Percentiles rank a stretch among this genome's conserved stretches.
Conservation (phyloP, 192 early-diverging fungal genomes). For the Coemansia sp. region DNA sequence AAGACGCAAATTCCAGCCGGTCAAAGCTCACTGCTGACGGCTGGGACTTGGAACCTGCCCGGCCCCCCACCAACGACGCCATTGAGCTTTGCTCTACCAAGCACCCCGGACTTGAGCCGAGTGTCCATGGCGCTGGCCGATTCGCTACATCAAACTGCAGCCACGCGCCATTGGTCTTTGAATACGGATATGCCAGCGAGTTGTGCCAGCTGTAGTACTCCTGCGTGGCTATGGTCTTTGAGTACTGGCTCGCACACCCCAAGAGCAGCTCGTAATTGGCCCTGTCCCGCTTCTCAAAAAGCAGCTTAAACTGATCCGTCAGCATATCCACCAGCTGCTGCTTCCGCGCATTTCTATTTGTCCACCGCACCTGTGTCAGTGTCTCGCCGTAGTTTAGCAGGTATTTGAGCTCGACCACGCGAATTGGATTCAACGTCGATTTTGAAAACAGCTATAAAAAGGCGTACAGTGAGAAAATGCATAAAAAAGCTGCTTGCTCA, state of each 20-base stretch:
- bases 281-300: background rate
- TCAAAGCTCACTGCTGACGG: no score
- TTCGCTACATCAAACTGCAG: background rate
- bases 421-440: constrained; percentile 6
- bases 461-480: no score
- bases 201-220: no score
- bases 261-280: background rate
- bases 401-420: constrained; percentile 18
- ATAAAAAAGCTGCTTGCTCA: no score
- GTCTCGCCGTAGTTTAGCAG: constrained; percentile 9
- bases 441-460: no score
- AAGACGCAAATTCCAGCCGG: background rate
- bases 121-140: no score
- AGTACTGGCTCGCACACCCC: background rate
- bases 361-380: background rate
- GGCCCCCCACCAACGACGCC: no score
- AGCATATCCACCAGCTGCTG: background rate
- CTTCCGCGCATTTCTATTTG: background rate
- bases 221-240: no score
- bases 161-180: background rate
- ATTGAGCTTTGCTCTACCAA: no score
- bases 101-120: no score
- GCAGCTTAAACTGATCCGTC: background rate
- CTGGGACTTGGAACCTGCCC: no score
- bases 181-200: no score